Evolutionary conservation across 139 green algal genomes (phyloP), one percentile per base, ranked within the genome.

Genomic region (Coccomyxa sp.): DNA sequence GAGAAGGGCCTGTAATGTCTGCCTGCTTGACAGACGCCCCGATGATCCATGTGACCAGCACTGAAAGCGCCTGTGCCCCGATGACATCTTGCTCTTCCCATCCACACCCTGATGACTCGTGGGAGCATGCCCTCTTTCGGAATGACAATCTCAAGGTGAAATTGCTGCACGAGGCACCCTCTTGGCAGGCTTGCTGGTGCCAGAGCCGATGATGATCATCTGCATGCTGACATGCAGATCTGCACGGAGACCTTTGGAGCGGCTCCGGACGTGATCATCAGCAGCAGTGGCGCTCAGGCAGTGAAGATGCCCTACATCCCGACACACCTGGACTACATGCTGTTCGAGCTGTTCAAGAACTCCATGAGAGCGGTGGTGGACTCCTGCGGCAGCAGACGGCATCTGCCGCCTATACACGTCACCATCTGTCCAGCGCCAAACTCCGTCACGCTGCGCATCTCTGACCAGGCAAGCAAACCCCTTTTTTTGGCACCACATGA

Each of bases 251-350:
- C 88, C 29, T 98, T 94, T 71, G 94, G 94, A 16, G 34, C 71
- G 0, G 87, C 89, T 0, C 92, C 94, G 0, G 88, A 94, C 55
- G 84, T 98, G 54, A 39, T 89, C 3, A 70, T 97, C 10, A 81
- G 40, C 29, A 91, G 91, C 1, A 88, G 91, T 79, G 27, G 50
- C 50, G 50, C 50, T 3, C n/a, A 79, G 37, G 14, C 79, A 22
- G 83, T 87, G 9, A 76, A 75, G 24, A 86, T 97, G 27, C 89
- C 92, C 12, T 97, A 98, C 87, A 91, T 98, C 69, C 90, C 94
- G 7, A 83, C 86, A 0, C 94, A 98, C 83, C 83, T 98, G 12
- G 93, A 98, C 82, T 98, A 98, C 87, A 96, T 97, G 80, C 97
- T 79, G 64, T 96, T 93, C 80, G 94, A 98, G 87, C 84, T 98